These are phyloP conservation scores for Taxillus chinensis DNA, from an alignment of 164 flowering plant genomes.

Conservation along the genomic window DNA sequence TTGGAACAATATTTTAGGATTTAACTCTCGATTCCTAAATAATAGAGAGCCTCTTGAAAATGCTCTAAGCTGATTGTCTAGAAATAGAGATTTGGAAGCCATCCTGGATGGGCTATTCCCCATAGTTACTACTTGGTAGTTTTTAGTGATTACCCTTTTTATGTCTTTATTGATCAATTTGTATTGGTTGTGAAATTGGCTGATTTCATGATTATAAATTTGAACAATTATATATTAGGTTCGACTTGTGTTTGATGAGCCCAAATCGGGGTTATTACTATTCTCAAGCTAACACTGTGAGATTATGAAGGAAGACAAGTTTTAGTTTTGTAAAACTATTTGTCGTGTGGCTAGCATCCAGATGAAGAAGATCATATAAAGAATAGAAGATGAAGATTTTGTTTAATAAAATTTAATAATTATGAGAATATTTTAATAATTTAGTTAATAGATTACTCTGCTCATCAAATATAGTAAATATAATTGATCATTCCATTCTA, in stretches of 20 bases:
- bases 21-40: no score
- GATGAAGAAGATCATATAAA: no score
- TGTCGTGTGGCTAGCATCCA: no score
- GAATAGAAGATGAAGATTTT: no score
- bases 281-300: constrained; percentile 52
- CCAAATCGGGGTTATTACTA: constrained; percentile 63
- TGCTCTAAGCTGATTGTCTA: constrained; percentile 55
- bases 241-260: constrained; percentile 57
- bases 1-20: no score
- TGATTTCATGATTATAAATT: background rate
- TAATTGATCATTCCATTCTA: no score
- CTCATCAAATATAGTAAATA: no score
- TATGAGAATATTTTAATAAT: no score
- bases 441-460: no score
- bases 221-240: constrained; percentile 38
- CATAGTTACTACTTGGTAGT: constrained; percentile 12
- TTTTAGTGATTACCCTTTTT: background rate
- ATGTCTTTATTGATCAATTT: background rate
- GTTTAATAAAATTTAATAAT: no score
- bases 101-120: constrained; percentile 88
- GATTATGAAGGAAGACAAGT: constrained; percentile 93
- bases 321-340: background rate
- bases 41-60: no score
- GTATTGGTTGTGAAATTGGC: no score
- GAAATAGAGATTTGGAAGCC: constrained; percentile 91